These are phyloP conservation scores for Boletus rubropictus DNA, from an alignment of 768 basidiomycete species.

Conservation along the genomic window DNA sequence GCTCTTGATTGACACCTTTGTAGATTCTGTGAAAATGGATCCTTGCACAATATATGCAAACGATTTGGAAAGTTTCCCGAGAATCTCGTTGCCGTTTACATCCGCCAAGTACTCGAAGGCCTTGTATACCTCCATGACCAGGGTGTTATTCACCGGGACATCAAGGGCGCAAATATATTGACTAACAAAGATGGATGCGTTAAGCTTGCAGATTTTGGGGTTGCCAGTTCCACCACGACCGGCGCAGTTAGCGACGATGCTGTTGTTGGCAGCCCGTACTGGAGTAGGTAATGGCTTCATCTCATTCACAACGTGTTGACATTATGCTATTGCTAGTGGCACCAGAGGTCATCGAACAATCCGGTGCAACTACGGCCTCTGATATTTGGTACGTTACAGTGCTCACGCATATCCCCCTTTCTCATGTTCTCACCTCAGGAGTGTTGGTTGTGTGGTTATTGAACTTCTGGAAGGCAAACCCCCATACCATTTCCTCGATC, in stretches of 20 bases:
- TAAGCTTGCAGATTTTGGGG: slow-evolving; percentile 98
- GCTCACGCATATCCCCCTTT: not conserved
- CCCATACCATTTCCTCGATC: slow-evolving; percentile 92
- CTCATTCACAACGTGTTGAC: slow-evolving; percentile 4
- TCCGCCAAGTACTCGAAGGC: slow-evolving; percentile 93
- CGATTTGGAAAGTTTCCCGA: slow-evolving; percentile 99
- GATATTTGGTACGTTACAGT: slow-evolving; percentile 76
- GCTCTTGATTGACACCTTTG: slow-evolving; percentile 5
- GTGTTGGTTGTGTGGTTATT: slow-evolving; percentile 96
- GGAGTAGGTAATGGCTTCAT: slow-evolving; percentile 59
- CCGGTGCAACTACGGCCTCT: slow-evolving; percentile 92
- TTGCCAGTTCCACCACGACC: slow-evolving; percentile 74
- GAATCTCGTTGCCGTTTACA: slow-evolving; percentile 91
- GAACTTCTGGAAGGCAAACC: slow-evolving; percentile 87
- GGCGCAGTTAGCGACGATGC: slow-evolving; percentile 78
- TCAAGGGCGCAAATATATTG: slow-evolving; percentile 98
- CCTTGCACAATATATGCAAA: slow-evolving; percentile 90
- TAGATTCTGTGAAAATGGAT: slow-evolving; percentile 96
- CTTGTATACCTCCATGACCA: slow-evolving; percentile 97
- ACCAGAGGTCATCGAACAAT: slow-evolving; percentile 97
- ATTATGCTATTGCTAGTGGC: slow-evolving; percentile 58
- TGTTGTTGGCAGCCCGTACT: slow-evolving; percentile 97
- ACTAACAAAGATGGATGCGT: slow-evolving; percentile 98
- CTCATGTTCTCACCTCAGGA: slow-evolving; percentile 36
- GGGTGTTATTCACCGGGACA: slow-evolving; percentile 98